Base-by-base conservation (phyloP, 2,329 filamentous ascomycete species). In the Venturia asperata region DNA sequence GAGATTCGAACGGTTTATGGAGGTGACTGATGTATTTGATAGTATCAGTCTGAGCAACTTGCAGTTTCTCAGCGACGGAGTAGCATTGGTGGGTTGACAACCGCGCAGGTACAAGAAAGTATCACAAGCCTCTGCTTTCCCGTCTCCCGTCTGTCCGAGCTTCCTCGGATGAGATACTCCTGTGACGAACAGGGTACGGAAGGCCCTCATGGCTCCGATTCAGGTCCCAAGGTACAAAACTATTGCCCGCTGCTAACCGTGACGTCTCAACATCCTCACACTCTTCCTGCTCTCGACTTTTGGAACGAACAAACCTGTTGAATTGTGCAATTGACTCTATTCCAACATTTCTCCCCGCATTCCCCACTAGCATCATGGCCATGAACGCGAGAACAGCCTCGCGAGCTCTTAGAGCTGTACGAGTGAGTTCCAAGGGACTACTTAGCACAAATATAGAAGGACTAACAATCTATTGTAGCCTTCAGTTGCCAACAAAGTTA, bases 331-430 rank as follows among this genome's bases (percentile, higher is more conserved):
- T 61, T 52, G 47, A 52, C 4, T 21, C 9, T 52, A 2, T 27
- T 17, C 47, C 10, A 30, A 52, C 10, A 17, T 27, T 17, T 52
- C 21, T 52, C 47, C 21, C 47, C 24, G 47, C 47, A 27, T 61
- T 24, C 64, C 58, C 37, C 68, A 64, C 68, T 67, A 3, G 17
- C 30, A 21, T 17, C 52, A 90, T 90, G 87, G 83, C 87, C 64
- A 79, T 89, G 75, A 86, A 83, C 71, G 76, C 87, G 66, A 82
- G 84, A 75, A 80, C 81, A 69, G 84, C 86, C 65, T 80, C 84
- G 55, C 81, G 83, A 77, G 87, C 85, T 71, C 76, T 90, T 70
- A 81, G 84, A 76, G 83, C 83, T 70, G 75, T 88, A 66, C 85
- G 84, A 79, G 88, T 89, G 79, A 74, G 81, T 64, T 42, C 42